Evolutionary conservation across 2,329 filamentous ascomycete genomes (phyloP).

Genomic region (Dactylellina sp.): DNA sequence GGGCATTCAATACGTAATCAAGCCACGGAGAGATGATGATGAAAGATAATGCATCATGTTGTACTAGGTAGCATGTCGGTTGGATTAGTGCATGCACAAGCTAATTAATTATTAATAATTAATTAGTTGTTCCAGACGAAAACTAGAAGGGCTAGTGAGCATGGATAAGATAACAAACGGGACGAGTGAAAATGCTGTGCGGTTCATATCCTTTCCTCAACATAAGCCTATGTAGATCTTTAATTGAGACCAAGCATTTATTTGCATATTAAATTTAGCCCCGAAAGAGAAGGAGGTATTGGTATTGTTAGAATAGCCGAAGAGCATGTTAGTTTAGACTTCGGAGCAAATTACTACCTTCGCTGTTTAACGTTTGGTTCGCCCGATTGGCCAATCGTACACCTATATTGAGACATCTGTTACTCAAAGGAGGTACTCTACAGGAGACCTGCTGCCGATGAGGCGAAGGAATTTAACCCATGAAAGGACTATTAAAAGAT

Average conservation of each 20-base stretch:
- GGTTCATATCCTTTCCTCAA: conserved; percentile 9
- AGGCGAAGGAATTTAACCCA: conserved; percentile 25
- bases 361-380: background rate
- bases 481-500: conserved; percentile 3
- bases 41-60: conserved; percentile 32
- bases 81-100: conserved; percentile 27
- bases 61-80: conserved; percentile 45
- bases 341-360: conserved; percentile 35
- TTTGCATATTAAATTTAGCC: background rate
- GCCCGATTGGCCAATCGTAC: too few species aligned
- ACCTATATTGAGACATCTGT: background rate
- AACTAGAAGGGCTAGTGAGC: background rate
- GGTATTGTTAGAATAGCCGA: background rate
- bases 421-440: conserved; percentile 13
- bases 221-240: conserved; percentile 7
- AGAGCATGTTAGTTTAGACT: background rate
- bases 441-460: conserved; percentile 20
- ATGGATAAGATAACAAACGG: background rate
- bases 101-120: conserved; percentile 11
- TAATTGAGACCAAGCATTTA: too few species aligned
- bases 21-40: conserved; percentile 4
- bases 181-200: background rate
- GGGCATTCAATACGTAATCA: conserved; percentile 11
- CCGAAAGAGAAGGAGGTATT: conserved; percentile 24
- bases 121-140: conserved; percentile 22